Evolutionary conservation across 345 rosid genomes (phyloP), one percentile per base, ranked within the genome.

Genomic region (Syzygium aromaticum): DNA sequence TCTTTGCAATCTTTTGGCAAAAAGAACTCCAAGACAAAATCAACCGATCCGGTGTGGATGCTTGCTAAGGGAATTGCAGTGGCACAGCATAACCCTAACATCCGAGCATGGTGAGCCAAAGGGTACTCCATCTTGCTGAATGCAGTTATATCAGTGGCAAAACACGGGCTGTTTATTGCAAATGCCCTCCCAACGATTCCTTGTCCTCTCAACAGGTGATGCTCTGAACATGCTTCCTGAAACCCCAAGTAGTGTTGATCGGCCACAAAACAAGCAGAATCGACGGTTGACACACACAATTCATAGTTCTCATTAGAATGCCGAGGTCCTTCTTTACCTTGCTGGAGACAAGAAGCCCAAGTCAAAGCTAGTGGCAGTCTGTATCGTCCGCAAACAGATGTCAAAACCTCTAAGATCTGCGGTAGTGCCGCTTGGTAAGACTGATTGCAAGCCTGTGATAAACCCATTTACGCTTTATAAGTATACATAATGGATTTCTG

Each of bases 101-200:
- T 92, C 92, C 93, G 91, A 84, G 99, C 99, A 83, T 94, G 95
- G 92, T 97, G 99, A 30, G 98, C 92, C 63, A 96, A 94, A 64
- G 98, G 98, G 89, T 97, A 97, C 52, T 93, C 91, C 17, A 94
- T 91, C 93, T 91, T 94, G 91, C 93, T 92, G 87, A 94, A 95
- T 64, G 93, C 90, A 59, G 96, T 90, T 86, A 96, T 88, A 85
- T 97, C 93, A n/a, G 92, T 86, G 54, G 94, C 93, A 88, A 95
- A 96, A 87, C 95, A 94, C 83, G 93, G 95, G 86, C 91, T 94
- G 88, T 89, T 91, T 21, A 87, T 89, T 23, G 84, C 51, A 85
- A 96, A 95, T 80, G 97, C 96, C 93, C 87, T 94, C 86, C 99
- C 99, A 56, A 95, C 99, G 82, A 97, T 89, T 63, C 99, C 99